Percentiles rank a stretch among this genome's conserved stretches.
Evolutionary conservation across 345 rosid species (phyloP).

Genomic region (Syzygium aromaticum): DNA sequence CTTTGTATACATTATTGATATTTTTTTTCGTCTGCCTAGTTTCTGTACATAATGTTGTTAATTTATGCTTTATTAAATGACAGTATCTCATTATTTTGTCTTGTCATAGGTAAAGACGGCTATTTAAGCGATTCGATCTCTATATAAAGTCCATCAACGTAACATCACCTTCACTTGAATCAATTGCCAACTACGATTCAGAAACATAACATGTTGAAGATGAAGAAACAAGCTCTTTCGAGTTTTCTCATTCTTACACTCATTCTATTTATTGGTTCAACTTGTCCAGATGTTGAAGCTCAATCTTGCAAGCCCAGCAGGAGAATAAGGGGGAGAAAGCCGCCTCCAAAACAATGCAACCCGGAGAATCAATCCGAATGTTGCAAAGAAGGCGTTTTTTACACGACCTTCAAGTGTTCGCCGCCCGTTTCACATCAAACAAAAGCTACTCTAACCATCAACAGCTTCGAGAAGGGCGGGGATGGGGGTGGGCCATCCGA

Average conservation of each 20-base stretch:
- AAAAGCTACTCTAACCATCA: not conserved
- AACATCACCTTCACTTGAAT: not conserved
- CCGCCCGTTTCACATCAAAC: not conserved
- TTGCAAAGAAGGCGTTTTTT: not conserved
- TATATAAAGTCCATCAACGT: not conserved
- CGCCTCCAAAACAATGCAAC: not conserved
- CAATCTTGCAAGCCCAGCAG: conserved; percentile 10
- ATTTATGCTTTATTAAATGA: not conserved
- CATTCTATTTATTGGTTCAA: not conserved
- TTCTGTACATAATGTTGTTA: not conserved
- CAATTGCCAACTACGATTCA: not conserved
- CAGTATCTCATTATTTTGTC: not conserved
- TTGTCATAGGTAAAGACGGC: not conserved
- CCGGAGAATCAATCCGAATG: not conserved
- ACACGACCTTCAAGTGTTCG: not conserved
- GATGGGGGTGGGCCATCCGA: not conserved
- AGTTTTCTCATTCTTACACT: not conserved
- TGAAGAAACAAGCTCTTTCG: not conserved
- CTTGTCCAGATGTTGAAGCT: not conserved
- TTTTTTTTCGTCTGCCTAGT: not conserved
- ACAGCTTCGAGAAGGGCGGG: not conserved
- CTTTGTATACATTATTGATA: not conserved
- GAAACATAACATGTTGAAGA: not conserved
- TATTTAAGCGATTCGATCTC: not conserved
- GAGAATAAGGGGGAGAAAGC: conserved; percentile 3